Evolutionary conservation across 768 basidiomycete genomes (phyloP).

Genomic region (Dacryopinax spathularia): DNA sequence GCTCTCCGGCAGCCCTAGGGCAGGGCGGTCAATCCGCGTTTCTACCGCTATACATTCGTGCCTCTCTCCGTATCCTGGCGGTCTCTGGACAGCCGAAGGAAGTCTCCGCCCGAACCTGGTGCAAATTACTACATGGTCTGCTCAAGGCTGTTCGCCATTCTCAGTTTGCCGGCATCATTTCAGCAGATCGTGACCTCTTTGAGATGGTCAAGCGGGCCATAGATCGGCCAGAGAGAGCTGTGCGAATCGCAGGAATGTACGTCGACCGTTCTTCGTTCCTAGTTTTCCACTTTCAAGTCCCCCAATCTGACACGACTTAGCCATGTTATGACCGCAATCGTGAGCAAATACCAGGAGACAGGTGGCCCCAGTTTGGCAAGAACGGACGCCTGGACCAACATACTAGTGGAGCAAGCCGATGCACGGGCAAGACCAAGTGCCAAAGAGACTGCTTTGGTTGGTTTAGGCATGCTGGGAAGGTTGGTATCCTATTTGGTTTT

Average conservation of each 20-base stretch:
- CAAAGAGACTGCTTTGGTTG: constrained; percentile 51
- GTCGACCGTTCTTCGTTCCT: neutral
- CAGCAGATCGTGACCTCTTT: neutral
- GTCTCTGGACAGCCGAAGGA: neutral
- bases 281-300: neutral
- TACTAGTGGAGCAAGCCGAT: neutral
- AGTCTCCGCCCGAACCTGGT: neutral
- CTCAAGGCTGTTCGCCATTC: neutral
- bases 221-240: neutral
- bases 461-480: constrained; percentile 43
- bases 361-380: neutral
- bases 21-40: neutral
- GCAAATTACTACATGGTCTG: neutral
- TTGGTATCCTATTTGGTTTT: constrained; percentile 12
- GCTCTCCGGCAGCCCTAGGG: neutral
- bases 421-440: constrained; percentile 29
- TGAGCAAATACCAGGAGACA: neutral
- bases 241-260: neutral
- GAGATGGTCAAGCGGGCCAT: neutral
- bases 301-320: too few species aligned
- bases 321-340: neutral
- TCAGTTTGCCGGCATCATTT: neutral
- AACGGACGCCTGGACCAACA: neutral
- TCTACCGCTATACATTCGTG: neutral
- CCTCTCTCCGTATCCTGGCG: neutral